Evolutionary conservation across 2,329 filamentous ascomycete genomes (phyloP), one percentile per base, ranked within the genome.

Genomic region (Pseudogymnoascus sp.): DNA sequence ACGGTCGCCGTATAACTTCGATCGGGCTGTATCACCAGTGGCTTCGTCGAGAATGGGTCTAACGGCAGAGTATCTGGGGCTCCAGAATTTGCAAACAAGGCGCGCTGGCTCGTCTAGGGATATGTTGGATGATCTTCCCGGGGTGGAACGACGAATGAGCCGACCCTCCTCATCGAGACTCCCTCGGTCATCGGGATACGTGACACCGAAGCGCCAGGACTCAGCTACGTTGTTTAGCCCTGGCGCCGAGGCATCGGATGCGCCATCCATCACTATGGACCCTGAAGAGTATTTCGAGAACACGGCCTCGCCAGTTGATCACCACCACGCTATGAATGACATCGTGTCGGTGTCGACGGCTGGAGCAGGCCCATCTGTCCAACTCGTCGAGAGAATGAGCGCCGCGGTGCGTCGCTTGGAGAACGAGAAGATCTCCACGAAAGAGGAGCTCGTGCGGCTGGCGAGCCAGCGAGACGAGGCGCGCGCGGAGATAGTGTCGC

Each of bases 301-400:
- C n/a, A 72, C 79, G 21, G 81, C 82, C 56, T 78, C 75, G 13
- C 75, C 78, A 2, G 80, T 79, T 0, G 87, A 84, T 2, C 85
- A 85, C 1, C 83, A 84, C 37, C 84, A 86, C 61, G 83, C 87
- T 5, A 81, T 89, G 61, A 88, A 91, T 66, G 92, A 96, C 68
- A 88, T 95, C 76, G 82, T 94, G 28, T 95, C 90, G 1, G 89
- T 90, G 5, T 95, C 91, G 0, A 96, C 92, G 0, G 88, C 90
- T 7, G 92, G 86, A 0, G 92, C 92, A 0, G 94, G 94, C 0
- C 94, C 94, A 0, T 92, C 88, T 0, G 92, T 99, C 1, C 92
- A 97, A 73, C 82, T 99, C 0, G 92, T 99, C 13, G 94, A 97
- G 74, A 84, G 92, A 59, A 95, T 99, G 90, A 95, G 89, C 69